Evolutionary conservation across 2,329 filamentous ascomycete genomes (phyloP).

Genomic region (Ascochyta koolunga): DNA sequence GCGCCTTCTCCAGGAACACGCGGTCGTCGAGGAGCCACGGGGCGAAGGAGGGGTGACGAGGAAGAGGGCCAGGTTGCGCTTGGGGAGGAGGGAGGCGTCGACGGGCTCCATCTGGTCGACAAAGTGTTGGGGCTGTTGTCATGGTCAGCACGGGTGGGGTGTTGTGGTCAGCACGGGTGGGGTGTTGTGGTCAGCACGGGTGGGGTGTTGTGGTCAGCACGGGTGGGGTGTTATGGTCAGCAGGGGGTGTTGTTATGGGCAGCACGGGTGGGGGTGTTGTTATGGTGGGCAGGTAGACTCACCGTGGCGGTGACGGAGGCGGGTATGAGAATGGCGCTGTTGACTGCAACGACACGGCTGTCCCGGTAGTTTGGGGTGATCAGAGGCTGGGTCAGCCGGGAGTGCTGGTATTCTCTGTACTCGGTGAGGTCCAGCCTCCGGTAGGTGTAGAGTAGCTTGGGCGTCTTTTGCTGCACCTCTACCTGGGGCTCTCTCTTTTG

Average conservation of each 20-base stretch:
- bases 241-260: constrained; percentile 24
- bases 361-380: neutral
- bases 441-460: neutral
- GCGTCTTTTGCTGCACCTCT: too few species aligned
- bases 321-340: constrained; percentile 40
- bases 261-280: constrained; percentile 15
- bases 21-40: constrained; percentile 36
- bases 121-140: constrained; percentile 29
- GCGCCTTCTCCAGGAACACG: constrained; percentile 34
- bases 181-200: constrained; percentile 17
- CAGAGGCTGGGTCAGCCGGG: neutral
- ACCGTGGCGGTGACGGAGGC: constrained; percentile 31
- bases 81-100: neutral
- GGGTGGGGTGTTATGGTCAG: too few species aligned
- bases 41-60: constrained; percentile 44
- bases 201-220: constrained; percentile 18
- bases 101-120: constrained; percentile 33
- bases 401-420: neutral
- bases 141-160: constrained; percentile 18
- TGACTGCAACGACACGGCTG: neutral
- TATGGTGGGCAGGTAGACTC: constrained; percentile 7
- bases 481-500: too few species aligned
- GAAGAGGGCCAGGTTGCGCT: constrained; percentile 32
- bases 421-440: neutral
- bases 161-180: constrained; percentile 12